Evolutionary conservation across 345 rosid species (phyloP), one percentile per base, ranked within the genome.

Genomic region (Sonneratia alba): DNA sequence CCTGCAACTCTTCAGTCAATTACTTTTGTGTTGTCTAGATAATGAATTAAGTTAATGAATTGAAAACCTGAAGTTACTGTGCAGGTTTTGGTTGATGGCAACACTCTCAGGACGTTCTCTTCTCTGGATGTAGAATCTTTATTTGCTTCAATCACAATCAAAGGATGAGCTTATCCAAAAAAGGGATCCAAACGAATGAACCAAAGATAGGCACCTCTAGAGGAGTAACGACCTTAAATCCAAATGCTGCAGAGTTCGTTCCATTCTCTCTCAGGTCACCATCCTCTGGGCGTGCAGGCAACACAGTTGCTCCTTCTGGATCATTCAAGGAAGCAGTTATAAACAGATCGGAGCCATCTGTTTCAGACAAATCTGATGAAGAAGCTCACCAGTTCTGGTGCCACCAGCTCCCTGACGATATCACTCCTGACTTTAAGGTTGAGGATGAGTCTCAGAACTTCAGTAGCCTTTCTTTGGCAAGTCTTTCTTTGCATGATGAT

Each of bases 221-320:
- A 81, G 92, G 90, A 78, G 83, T 83, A 76, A 90, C 87, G n/a
- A 48, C 89, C 70, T 85, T 92, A 83, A 96, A 96, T 72, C 99
- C 99, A 22, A 85, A 90, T 84, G 99, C 99, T 10, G 97, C 96
- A 11, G 99, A 92, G 86, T 95, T 95, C 13, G 80, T 95, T 79
- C 99, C 99, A 4, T 86, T 85, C 75, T 74, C 94, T 32, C 89
- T 88, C 67, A 82, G 91, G 15, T 81, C 93, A 62, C 81, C 91
- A 36, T 70, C 88, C 27, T 81, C 90, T 75, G 87, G 85, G 78
- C 85, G 81, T 73, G 63, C 87, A 53, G 74, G 78, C 40, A 72
- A 77, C 34, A 68, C 87, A 12, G 88, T 89, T 77, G 65, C 80
- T 72, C 43, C 90, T 76, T 83, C 90, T 37, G 84, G 81, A 24